Evolutionary conservation across 371 early-diverging fungal species (phyloP).

Genomic region (Gilbertella persicaria): DNA sequence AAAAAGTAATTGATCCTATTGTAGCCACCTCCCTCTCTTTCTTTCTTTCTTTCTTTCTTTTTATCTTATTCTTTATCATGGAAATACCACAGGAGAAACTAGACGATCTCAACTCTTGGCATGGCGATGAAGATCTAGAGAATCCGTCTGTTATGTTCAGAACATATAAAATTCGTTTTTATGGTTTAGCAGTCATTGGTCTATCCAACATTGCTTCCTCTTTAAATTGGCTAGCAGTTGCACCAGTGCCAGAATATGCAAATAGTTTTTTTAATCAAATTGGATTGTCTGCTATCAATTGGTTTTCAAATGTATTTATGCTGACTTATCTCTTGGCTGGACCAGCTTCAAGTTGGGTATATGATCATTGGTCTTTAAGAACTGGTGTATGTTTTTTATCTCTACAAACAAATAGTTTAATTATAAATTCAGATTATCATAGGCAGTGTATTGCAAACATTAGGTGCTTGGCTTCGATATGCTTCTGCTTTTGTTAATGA

Average conservation of each 20-base stretch:
- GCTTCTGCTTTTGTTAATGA: constrained; percentile 35
- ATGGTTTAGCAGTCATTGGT: constrained; percentile 38
- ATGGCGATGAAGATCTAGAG: constrained; percentile 19
- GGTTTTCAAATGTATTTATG: constrained; percentile 56
- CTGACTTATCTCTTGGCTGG: constrained; percentile 56
- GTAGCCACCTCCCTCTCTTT: no score
- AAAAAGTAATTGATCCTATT: no score
- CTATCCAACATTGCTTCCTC: constrained; percentile 48
- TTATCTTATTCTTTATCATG: constrained; percentile 9
- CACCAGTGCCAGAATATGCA: constrained; percentile 43
- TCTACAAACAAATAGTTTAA: not conserved
- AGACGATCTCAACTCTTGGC: constrained; percentile 12
- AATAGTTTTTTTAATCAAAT: constrained; percentile 25
- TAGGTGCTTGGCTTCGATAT: constrained; percentile 49
- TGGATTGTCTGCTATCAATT: constrained; percentile 38
- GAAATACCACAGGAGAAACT: not conserved
- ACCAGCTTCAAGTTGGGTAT: constrained; percentile 51
- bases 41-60: constrained; percentile 2
- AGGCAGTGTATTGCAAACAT: constrained; percentile 38
- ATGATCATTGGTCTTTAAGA: constrained; percentile 53
- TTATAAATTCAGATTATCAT: constrained; percentile 30
- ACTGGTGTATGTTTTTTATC: constrained; percentile 36
- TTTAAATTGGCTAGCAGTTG: constrained; percentile 45
- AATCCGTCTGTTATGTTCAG: constrained; percentile 22
- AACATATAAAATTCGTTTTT: constrained; percentile 47